Base-by-base conservation (phyloP, 257 asterid species). In the Salvia rosmarinus region DNA sequence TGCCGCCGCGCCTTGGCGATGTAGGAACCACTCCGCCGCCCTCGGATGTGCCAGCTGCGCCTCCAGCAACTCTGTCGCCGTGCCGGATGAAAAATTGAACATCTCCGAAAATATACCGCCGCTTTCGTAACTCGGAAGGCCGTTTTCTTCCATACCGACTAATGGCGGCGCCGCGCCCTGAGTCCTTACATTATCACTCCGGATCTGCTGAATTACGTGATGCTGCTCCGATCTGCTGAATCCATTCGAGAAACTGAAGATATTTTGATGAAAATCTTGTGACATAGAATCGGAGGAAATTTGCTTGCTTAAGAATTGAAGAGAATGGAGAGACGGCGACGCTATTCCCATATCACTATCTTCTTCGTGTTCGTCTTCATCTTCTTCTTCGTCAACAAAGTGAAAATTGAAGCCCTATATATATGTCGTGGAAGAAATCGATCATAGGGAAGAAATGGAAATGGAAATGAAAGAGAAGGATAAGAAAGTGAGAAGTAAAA, bases 91-190 rank as follows among this genome's bases (percentile, higher is more conserved):
- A 58, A 85, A 94, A 80, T 84, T 81, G 79, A 94, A 94, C 99
- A 94, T 94, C 54, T 91, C 99, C 0, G 96, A 89, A 21, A 89
- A 52, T 89, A 91, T 85, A 17, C 94, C 96, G 2, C 86, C 82
- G 3, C 89, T 67, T 69, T 90, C 95, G 67, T 93, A 93, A 9
- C 68, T 91, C 25, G 84, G 96, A 44, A 86, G 82, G 0, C 83
- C 84, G 21, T 80, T 91, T 52, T 85, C 90, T 46, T 85, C 96
- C 35, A 88, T 82, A 2, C 80, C 85, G 3, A 78, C 78, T 44
- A 84, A 25, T 25, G 82, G 76, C 58, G 94, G 34, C 0, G 85
- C 81, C 37, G 87, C 87, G 7, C 89, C 89, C 66, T 75, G 91
- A 9, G 73, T 79, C 73, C 97, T 81, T 12, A 89, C 76, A 46